Evolutionary conservation across 345 rosid species (phyloP).

Genomic region (Mallotus nudiflorus): DNA sequence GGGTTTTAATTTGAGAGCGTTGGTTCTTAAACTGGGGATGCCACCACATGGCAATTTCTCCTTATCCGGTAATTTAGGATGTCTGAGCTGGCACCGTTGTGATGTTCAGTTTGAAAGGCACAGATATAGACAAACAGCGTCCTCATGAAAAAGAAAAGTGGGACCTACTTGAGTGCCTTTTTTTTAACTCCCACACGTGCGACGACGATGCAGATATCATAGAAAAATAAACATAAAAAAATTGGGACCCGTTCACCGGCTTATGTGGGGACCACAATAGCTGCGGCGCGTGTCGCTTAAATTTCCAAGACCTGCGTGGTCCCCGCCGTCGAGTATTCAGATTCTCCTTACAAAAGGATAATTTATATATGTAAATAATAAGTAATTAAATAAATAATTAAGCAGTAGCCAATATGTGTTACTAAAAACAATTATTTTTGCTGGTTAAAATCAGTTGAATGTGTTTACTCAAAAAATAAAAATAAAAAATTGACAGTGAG

Average conservation of each 20-base stretch:
- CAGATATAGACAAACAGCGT: conserved; percentile 20
- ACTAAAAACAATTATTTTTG: too few species aligned
- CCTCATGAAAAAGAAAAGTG: background rate
- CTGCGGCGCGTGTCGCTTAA: too few species aligned
- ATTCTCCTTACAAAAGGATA: background rate
- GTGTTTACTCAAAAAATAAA: too few species aligned
- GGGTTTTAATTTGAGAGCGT: too few species aligned
- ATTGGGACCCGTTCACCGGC: background rate
- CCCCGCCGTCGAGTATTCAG: background rate
- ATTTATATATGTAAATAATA: too few species aligned
- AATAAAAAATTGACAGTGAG: too few species aligned
- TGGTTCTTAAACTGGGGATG: too few species aligned
- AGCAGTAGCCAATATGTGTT: too few species aligned
- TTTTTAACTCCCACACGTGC: conserved; percentile 33
- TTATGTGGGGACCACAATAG: conserved; percentile 10
- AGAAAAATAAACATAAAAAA: background rate
- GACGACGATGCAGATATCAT: background rate
- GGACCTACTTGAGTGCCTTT: conserved; percentile 10
- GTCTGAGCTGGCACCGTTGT: conserved; percentile 11
- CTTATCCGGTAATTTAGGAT: background rate
- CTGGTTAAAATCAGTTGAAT: too few species aligned
- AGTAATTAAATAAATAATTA: too few species aligned
- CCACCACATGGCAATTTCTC: too few species aligned
- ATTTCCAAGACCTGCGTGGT: too few species aligned
- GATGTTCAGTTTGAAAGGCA: conserved; percentile 36